A percentile compares a stretch with the other conserved stretches of the same genome.
Conservation (phyloP, 305 asterid species). For the Fraxinus baroniana region DNA sequence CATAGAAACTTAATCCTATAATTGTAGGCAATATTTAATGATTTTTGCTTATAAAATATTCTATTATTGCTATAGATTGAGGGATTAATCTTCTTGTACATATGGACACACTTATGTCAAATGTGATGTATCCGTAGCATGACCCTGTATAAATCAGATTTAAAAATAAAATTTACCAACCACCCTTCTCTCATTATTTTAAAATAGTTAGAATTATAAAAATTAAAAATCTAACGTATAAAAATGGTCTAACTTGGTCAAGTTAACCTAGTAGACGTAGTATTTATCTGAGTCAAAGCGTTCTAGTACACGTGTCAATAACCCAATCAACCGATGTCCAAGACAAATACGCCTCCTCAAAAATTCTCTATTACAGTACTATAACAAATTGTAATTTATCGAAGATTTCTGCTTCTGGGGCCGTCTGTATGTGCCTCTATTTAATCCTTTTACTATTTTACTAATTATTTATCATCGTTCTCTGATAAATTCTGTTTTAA, state of each 20-base stretch:
- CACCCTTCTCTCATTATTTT: not conserved
- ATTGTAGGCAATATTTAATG: too few species aligned
- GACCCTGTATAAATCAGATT: too few species aligned
- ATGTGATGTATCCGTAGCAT: too few species aligned
- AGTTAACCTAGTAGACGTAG: not conserved
- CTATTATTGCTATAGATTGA: not conserved
- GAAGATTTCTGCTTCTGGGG: conserved; percentile 19
- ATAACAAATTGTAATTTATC: not conserved
- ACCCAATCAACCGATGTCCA: conserved; percentile 25
- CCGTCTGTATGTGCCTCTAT: conserved; percentile 26
- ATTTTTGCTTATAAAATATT: too few species aligned
- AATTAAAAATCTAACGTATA: not conserved
- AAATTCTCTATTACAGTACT: conserved; percentile 25
- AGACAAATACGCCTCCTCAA: conserved; percentile 30
- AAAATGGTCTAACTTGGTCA: not conserved
- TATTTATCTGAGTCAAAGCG: conserved; percentile 20
- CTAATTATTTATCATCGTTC: not conserved
- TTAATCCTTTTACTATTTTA: conserved; percentile 14
- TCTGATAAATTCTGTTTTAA: not conserved
- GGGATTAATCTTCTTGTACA: too few species aligned
- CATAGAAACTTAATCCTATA: too few species aligned
- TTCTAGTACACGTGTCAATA: conserved; percentile 44
- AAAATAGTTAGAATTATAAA: not conserved
- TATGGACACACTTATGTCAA: too few species aligned
- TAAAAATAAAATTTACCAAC: too few species aligned